A percentile compares a stretch with the other conserved stretches of the same genome.
phyloP scores from a whole-genome alignment of 108 stramenopile genomes.

The Chaetoceros muelleri region DNA sequence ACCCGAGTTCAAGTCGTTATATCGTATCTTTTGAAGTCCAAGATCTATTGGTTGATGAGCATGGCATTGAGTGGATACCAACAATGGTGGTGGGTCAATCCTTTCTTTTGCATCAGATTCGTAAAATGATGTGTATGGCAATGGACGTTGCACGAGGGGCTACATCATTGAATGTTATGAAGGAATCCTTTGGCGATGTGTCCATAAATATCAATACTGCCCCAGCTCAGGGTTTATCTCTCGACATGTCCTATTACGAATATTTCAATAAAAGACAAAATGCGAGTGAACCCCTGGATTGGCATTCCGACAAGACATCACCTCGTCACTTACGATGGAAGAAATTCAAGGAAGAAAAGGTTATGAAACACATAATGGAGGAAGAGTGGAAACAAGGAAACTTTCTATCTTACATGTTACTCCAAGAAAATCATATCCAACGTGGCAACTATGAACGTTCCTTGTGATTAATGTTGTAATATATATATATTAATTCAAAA shows the following conservation, averaged over 20 bases:
- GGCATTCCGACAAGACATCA: slow-evolving; percentile 24
- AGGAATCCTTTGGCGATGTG: slow-evolving; percentile 26
- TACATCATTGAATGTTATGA: slow-evolving; percentile 31
- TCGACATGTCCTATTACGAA: slow-evolving; percentile 79
- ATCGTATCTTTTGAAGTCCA: slow-evolving; percentile 58
- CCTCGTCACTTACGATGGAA: slow-evolving; percentile 40
- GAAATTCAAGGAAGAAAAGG: slow-evolving; percentile 57
- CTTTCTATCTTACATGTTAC: slow-evolving; percentile 66
- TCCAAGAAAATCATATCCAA: slow-evolving; percentile 26
- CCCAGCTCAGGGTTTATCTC: slow-evolving; percentile 78
- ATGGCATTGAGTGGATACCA: slow-evolving; percentile 74
- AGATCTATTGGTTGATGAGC: slow-evolving; percentile 53
- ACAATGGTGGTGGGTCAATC: slow-evolving; percentile 88
- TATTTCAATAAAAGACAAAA: slow-evolving; percentile 57
- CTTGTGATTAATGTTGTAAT: too few relatives aligned
- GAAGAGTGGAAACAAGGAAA: slow-evolving; percentile 72
- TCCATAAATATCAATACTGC: slow-evolving; percentile 44
- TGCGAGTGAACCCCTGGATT: slow-evolving; percentile 39
- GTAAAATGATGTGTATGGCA: slow-evolving; percentile 92
- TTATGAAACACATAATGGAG: slow-evolving; percentile 64
- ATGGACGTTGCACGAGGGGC: slow-evolving; percentile 73
- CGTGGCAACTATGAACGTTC: not conserved
- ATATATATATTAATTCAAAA: too few relatives aligned
- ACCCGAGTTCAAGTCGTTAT: slow-evolving; percentile 65
- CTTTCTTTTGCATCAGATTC: slow-evolving; percentile 96